phyloP scores from a whole-genome alignment of 108 stramenopile species.

The Conticribra weissflogii region DNA sequence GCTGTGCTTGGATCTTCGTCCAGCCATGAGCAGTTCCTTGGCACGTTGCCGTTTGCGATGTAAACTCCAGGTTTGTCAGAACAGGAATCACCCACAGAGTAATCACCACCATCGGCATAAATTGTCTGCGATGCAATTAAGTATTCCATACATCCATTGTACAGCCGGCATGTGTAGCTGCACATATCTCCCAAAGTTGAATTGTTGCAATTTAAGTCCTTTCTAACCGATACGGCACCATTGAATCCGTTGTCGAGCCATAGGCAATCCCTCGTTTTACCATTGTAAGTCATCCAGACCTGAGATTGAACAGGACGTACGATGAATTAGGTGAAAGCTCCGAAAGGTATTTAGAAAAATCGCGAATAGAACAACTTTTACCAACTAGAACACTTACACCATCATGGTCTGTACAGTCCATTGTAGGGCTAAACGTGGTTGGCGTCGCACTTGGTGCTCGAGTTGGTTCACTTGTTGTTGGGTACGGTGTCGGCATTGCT shows the following conservation, averaged over 20 bases:
- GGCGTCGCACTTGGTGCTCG: conserved; percentile 3
- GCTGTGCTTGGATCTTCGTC: conserved; percentile 39
- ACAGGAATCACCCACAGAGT: conserved; percentile 33
- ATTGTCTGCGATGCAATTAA: conserved; percentile 21
- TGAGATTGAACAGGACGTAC: too few relatives aligned
- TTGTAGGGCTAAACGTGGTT: conserved; percentile 25
- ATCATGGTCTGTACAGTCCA: conserved; percentile 28
- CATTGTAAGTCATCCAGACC: conserved; percentile 46
- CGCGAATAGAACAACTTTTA: too few relatives aligned
- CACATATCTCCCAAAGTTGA: conserved; percentile 39
- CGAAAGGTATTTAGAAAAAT: too few relatives aligned
- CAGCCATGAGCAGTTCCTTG: conserved; percentile 39
- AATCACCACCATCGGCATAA: conserved; percentile 15
- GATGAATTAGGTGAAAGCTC: too few relatives aligned
- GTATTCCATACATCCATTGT: conserved; percentile 46
- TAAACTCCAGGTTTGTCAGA: conserved; percentile 33
- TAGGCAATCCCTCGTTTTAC: conserved; percentile 29
- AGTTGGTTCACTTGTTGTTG: background rate
- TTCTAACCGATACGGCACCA: conserved; percentile 43
- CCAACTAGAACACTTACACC: too few relatives aligned
- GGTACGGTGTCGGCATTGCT: background rate
- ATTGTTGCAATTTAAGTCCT: conserved; percentile 39
- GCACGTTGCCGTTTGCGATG: conserved; percentile 30
- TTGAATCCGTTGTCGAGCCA: conserved; percentile 51
- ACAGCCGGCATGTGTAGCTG: conserved; percentile 43